These are phyloP conservation scores for Bathelium albidoporum DNA, from an alignment of 495 filamentous ascomycete species.

Conservation along the genomic window DNA sequence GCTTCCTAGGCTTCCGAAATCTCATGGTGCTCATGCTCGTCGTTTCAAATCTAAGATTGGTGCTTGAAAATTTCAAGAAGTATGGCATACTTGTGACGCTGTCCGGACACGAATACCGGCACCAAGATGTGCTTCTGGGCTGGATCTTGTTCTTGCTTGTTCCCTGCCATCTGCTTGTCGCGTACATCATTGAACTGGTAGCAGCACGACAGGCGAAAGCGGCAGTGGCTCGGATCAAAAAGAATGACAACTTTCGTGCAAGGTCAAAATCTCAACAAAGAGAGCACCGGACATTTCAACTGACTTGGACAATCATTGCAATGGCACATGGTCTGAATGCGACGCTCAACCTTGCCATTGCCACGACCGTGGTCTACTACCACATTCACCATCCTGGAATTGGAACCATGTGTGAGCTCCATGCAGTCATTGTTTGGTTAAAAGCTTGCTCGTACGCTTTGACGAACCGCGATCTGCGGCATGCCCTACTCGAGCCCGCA, in stretches of 20 bases:
- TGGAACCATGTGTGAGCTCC: slow-evolving; percentile 79
- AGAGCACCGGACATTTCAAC: slow-evolving; percentile 45
- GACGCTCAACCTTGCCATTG: slow-evolving; percentile 65
- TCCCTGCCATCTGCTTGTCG: slow-evolving; percentile 79
- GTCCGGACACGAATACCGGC: slow-evolving; percentile 76
- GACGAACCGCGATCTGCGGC: slow-evolving; percentile 89
- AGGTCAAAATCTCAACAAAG: slow-evolving; percentile 36
- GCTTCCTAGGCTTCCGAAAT: slow-evolving; percentile 88
- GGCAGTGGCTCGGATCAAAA: slow-evolving; percentile 52
- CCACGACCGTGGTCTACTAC: slow-evolving; percentile 79
- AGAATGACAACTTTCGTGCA: slow-evolving; percentile 40
- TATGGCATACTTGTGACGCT: slow-evolving; percentile 93
- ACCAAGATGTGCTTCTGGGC: slow-evolving; percentile 65
- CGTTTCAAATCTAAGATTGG: slow-evolving; percentile 81
- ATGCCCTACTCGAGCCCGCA: slow-evolving; percentile 65
- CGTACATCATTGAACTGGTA: slow-evolving; percentile 74
- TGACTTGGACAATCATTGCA: slow-evolving; percentile 69
- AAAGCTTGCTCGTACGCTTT: slow-evolving; percentile 94
- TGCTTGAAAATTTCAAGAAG: slow-evolving; percentile 98
- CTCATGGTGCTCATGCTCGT: slow-evolving; percentile 90
- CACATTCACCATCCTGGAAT: slow-evolving; percentile 87
- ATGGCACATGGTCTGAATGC: slow-evolving; percentile 72
- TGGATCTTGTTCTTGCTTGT: slow-evolving; percentile 70
- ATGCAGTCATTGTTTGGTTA: slow-evolving; percentile 91
- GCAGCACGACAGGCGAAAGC: slow-evolving; percentile 66